Evolutionary conservation across 768 basidiomycete species (phyloP), one percentile per base, ranked within the genome.

Genomic region (Leccinum truebloodii): DNA sequence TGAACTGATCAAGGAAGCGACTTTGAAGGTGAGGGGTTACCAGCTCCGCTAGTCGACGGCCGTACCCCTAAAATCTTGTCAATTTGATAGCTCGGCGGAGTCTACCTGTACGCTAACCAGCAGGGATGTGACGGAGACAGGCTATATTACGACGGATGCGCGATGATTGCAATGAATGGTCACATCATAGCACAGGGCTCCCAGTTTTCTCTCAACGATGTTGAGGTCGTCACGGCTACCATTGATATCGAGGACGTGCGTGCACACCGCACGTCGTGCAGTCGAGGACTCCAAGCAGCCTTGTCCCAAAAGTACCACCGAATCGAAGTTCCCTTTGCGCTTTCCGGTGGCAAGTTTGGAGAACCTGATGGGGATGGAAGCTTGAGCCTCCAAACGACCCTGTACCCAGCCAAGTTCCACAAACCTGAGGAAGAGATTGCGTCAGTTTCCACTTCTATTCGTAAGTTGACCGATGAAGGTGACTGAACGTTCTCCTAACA

Each of bases 51-150:
- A 30, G 14, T 58, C 18, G 26, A 13, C 34, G n/a, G 7, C 39
- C 10, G 35, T 7, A 20, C 6, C 24, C 28, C 28, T 44, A n/a
- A 18, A 52, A 10, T 3, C 4, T 13, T 14, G 0, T 34, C 16
- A 10, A n/a, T 34, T 46, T 44, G 41, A 8, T 65, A 98, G 96
- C 84, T 95, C 37, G 97, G 97, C 10, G 97, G 97, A 3, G 86
- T 98, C 55, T 99, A 99, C 75, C 83, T 99, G 7, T 99, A 99
- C 68, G 94, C 97, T 9, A 99, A 99, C 71, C 97, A 99, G 69
- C 96, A 97, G 79, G 97, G 97, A 6, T 99, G 97, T 70, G 97
- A 99, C 68, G 97, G 97, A 1, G 97, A 99, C 72, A 86, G 97
- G 32, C 81, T 98, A 0, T 99, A 98, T 79, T 99, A 98, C 71